A percentile compares a stretch with the other conserved stretches of the same genome.
Conservation (phyloP, 257 asterid genomes). For the Plantago major region DNA sequence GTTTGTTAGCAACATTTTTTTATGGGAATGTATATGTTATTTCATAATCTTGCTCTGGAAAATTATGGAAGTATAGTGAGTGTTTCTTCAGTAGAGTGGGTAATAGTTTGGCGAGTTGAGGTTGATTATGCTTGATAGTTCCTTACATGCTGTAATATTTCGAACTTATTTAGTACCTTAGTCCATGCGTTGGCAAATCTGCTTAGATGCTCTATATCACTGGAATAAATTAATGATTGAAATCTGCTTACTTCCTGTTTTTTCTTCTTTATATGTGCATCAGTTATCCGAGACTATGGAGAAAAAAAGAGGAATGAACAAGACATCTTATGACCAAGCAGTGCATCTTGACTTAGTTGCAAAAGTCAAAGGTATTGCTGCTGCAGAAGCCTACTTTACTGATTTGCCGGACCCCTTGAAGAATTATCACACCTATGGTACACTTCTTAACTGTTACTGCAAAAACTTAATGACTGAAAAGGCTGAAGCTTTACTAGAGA, state of each 20-base stretch:
- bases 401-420: constrained; percentile 72
- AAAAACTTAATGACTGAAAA: constrained; percentile 61
- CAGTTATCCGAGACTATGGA: constrained; percentile 83
- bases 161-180: not conserved
- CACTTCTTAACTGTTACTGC: constrained; percentile 93
- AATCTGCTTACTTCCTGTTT: not conserved
- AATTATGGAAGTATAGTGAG: constrained; percentile 1
- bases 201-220: not conserved
- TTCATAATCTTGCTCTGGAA: not conserved
- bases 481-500: constrained; percentile 63
- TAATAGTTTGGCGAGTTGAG: not conserved
- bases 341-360: constrained; percentile 85
- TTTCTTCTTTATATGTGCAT: not conserved
- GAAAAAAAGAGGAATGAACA: constrained; percentile 85
- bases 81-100: not conserved
- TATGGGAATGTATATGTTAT: not conserved
- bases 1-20: no score
- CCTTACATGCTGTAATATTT: not conserved
- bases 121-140: constrained; percentile 1
- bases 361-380: constrained; percentile 55
- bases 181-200: not conserved
- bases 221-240: not conserved
- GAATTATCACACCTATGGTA: constrained; percentile 68
- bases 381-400: constrained; percentile 74
- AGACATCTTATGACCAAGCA: constrained; percentile 81